These are phyloP conservation scores for Silene conica DNA, from an alignment of 148 eudicot species.

Conservation along the genomic window DNA sequence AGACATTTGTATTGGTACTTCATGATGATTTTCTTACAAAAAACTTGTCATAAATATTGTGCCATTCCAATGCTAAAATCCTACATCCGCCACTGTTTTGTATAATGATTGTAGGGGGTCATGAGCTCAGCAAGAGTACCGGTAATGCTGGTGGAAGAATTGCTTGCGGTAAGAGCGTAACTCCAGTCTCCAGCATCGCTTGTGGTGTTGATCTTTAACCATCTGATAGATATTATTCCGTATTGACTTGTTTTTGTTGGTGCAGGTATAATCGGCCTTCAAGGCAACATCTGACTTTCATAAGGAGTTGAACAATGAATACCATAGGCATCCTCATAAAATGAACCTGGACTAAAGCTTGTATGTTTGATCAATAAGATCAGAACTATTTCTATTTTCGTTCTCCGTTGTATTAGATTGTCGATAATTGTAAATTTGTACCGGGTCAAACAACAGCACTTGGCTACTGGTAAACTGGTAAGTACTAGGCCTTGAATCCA, in stretches of 20 bases:
- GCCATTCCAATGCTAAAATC: too few relatives aligned
- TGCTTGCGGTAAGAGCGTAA: slow-evolving; percentile 56
- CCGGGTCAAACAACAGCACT: neutral
- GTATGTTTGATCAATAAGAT: slow-evolving; percentile 14
- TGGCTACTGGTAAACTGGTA: too few relatives aligned
- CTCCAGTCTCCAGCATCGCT: neutral
- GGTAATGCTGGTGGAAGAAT: slow-evolving; percentile 81
- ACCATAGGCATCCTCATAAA: neutral
- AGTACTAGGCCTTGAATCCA: too few relatives aligned
- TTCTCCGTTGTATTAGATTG: neutral
- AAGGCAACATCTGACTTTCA: slow-evolving; percentile 31
- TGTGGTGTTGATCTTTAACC: neutral
- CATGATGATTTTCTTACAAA: neutral
- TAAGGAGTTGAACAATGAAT: neutral
- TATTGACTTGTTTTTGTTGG: neutral
- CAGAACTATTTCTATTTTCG: slow-evolving; percentile 3
- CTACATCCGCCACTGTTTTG: too few relatives aligned
- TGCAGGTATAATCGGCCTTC: slow-evolving; percentile 62
- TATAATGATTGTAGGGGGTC: slow-evolving; percentile 45
- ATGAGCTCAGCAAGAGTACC: slow-evolving; percentile 72
- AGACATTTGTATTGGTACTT: too few relatives aligned
- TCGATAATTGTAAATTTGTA: slow-evolving; percentile 3
- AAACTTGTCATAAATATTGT: too few relatives aligned
- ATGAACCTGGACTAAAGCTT: neutral
- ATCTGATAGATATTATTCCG: neutral